A percentile compares a stretch with the other conserved stretches of the same genome.
Conservation (phyloP, 2,329 filamentous ascomycete genomes). For the Bipolaris bicolor region DNA sequence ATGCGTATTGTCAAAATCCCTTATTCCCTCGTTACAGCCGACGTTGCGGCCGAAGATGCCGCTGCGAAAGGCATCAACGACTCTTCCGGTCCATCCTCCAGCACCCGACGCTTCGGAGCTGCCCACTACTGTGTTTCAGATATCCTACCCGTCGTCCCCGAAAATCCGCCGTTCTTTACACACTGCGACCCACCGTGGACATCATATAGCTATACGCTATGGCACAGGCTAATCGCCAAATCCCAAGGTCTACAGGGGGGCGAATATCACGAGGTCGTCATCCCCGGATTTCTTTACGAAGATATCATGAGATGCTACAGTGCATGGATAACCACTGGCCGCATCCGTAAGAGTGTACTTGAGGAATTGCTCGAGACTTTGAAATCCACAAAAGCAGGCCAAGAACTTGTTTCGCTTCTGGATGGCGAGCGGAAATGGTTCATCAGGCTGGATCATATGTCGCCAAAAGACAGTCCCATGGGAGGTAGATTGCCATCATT, state of each 20-base stretch:
- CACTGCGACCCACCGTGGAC: slow-evolving; percentile 24
- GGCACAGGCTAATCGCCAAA: slow-evolving; percentile 51
- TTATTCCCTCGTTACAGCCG: slow-evolving; percentile 12
- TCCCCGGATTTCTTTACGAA: slow-evolving; percentile 31
- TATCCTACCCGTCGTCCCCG: slow-evolving; percentile 15
- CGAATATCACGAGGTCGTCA: slow-evolving; percentile 24
- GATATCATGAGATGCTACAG: slow-evolving; percentile 37
- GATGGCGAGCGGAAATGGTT: slow-evolving; percentile 38
- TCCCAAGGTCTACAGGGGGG: slow-evolving; percentile 39
- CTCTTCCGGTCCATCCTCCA: slow-evolving; percentile 8
- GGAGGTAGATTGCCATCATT: slow-evolving; percentile 1
- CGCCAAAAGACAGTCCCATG: slow-evolving; percentile 49
- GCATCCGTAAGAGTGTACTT: not conserved
- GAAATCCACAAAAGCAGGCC: slow-evolving; percentile 3
- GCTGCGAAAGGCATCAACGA: slow-evolving; percentile 9
- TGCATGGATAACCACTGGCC: slow-evolving; percentile 8
- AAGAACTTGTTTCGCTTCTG: slow-evolving; percentile 5
- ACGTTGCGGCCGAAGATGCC: slow-evolving; percentile 11
- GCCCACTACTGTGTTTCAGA: slow-evolving; percentile 14
- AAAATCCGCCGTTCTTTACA: slow-evolving; percentile 9
- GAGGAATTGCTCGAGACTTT: slow-evolving; percentile 11
- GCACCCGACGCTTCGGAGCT: slow-evolving; percentile 24
- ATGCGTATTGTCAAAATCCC: slow-evolving; percentile 20
- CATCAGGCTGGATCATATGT: slow-evolving; percentile 52
- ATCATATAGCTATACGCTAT: slow-evolving; percentile 51